Base-by-base conservation (phyloP, 805 yeast genomes). In the Saccharomycopsis javanensis region DNA sequence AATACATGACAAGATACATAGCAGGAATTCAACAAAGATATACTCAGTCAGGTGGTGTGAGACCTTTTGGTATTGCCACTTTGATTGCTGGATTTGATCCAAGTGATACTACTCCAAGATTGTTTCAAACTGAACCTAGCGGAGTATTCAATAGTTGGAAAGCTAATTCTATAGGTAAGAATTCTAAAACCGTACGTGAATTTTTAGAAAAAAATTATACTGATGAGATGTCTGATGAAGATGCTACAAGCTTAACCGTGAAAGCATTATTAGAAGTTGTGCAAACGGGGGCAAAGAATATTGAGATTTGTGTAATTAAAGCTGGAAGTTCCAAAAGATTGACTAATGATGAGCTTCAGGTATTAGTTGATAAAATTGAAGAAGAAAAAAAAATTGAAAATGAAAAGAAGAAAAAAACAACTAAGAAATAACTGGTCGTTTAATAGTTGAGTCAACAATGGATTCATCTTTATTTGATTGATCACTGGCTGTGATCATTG, bases 11-110 rank as follows among this genome's bases (percentile, higher is more conserved):
- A 37, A 86, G 86, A 70, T 88, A 88, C 67, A 88, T 94, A 62
- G 99, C 99, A n/a, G 97, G 97, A 23, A 92, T 92, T 50, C 97
- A 94, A 72, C 99, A 94, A 71, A 81, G 85, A 71, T 94, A 92
- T 73, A 94, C 99, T 5, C 99, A 94, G 72, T 84, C 95, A 54
- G 99, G 99, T 64, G 99, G 99, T 71, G 97, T 94, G 27, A 82
- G 99, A 72, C 99, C 99, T 20, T 94, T 94, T 70, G 99, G 99
- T 58, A 87, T 94, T 64, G 85, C 97, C 54, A 94, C 97, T 30
- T 76, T 94, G 66, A 87, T 94, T 69, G 96, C 96, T 25, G 99
- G 99, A 1, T 94, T 94, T 66, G 98, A 94, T 73, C 84, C 85
- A 56, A 84, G 85, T 66, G 96, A 89, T 71, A 72, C 72, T 23